Percentiles rank a stretch among this genome's conserved stretches.
These are phyloP conservation scores for Metschnikowia corniflorae DNA, from an alignment of 805 yeast genomes.

Conservation along the genomic window DNA sequence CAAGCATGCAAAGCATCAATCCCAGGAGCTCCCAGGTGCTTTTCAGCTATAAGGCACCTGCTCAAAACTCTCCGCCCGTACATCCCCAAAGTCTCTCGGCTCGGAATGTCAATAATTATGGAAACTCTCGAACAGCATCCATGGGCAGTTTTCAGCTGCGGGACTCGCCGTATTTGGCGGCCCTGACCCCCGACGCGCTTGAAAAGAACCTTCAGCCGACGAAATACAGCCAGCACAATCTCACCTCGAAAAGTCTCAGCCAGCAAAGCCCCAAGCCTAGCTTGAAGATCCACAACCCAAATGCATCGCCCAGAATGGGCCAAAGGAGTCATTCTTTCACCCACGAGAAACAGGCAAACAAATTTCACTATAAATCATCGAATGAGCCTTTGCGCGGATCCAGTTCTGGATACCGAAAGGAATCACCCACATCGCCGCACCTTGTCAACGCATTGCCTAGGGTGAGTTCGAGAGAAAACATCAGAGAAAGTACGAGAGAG, in stretches of 20 bases:
- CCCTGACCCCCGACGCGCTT: slow-evolving; percentile 8
- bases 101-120: background rate
- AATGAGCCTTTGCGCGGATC: slow-evolving; percentile 1
- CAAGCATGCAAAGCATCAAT: slow-evolving; percentile 16
- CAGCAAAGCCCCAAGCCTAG: background rate
- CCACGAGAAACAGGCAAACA: background rate
- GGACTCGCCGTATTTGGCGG: slow-evolving; percentile 24
- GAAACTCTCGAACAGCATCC: background rate
- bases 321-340: slow-evolving; percentile 3
- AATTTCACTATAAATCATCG: background rate
- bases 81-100: slow-evolving; percentile 2
- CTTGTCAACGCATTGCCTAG: background rate
- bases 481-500: background rate
- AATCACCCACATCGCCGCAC: slow-evolving; percentile 5
- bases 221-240: slow-evolving; percentile 14
- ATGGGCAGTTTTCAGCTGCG: slow-evolving; percentile 6
- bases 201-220: slow-evolving; percentile 13
- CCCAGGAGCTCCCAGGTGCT: slow-evolving; percentile 33
- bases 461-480: slow-evolving; percentile 1
- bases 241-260: slow-evolving; percentile 9
- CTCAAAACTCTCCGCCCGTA: background rate
- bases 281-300: background rate
- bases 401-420: slow-evolving; percentile 2
- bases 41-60: slow-evolving; percentile 33
- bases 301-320: background rate